Evolutionary conservation across 1,139 yeast genomes (phyloP), one percentile per base, ranked within the genome.

Genomic region (Candida labiduridarum): DNA sequence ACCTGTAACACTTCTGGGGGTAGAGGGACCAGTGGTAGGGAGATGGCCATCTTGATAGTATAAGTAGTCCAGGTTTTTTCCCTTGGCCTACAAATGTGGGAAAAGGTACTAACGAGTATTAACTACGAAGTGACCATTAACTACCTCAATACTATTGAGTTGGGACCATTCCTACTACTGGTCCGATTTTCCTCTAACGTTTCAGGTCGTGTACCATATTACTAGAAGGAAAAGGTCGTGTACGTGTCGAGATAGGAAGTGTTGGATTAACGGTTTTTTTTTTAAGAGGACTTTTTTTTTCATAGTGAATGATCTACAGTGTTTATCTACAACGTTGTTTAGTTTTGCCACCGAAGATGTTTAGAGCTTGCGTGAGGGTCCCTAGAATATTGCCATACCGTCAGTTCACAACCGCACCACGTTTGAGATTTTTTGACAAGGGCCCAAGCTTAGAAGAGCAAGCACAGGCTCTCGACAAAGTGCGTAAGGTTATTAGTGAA

Each of bases 401-500:
- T 41, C 44, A 30, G 15, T 41, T 41, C 18, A 11, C 44, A 22
- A 41, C 36, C 4, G 19, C 44, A 16, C 44, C 44, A 29, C 35
- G 36, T 16, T 41, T 41, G 44, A 41, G 36, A 14, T 52, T 54
- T 30, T 52, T 54, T n/a, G 30, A 45, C 33, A 47, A 49, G 25
- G 39, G 41, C 4, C 50, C 51, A 4, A 29, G 48, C 12, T 43
- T 48, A 3, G 56, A 51, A 40, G 54, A 46, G 12, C 52, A 49
- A 18, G 56, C 56, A 8, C 59, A 56, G 11, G 57, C 61, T 22
- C 50, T 58, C 12, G 56, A 53, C 30, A 62, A 60, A 46, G 52
- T 68, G 4, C 55, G 57, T 14, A 58, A 65, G 22, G 59, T 64
- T 9, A 57, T 69, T n/a, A 55, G 59, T 39, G 52, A 55, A 14